A percentile compares a stretch with the other conserved stretches of the same genome.
phyloP scores from a whole-genome alignment of 2,329 filamentous ascomycete species.

The Penicillium sp. region DNA sequence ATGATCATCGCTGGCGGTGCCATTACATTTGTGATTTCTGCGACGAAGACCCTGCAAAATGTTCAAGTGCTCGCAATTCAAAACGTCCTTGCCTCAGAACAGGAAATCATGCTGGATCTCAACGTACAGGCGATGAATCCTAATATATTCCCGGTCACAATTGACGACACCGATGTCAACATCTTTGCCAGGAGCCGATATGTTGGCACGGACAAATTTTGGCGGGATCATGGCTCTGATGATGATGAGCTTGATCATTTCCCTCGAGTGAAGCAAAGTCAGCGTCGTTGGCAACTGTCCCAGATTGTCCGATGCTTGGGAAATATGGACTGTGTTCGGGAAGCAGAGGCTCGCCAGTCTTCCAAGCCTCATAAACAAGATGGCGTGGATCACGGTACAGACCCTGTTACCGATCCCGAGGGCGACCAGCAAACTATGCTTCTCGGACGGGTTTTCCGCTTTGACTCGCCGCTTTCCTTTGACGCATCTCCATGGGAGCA shows the following conservation, averaged over 20 bases:
- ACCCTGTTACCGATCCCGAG: conserved; percentile 62
- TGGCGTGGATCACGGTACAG: conserved; percentile 60
- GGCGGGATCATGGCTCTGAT: conserved; percentile 37
- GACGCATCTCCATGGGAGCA: conserved; percentile 87
- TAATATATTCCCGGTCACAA: conserved; percentile 85
- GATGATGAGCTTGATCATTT: conserved; percentile 31
- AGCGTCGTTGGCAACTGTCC: conserved; percentile 36
- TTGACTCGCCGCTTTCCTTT: conserved; percentile 86
- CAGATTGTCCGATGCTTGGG: conserved; percentile 32
- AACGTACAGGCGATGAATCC: conserved; percentile 88
- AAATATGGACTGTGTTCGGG: conserved; percentile 22
- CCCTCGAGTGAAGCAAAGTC: conserved; percentile 38
- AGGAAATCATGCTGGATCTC: conserved; percentile 93
- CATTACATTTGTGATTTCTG: conserved; percentile 86
- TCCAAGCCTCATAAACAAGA: conserved; percentile 24
- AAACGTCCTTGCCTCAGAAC: conserved; percentile 90
- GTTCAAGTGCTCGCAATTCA: conserved; percentile 80
- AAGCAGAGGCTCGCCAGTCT: conserved; percentile 16
- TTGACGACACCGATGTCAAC: conserved; percentile 85
- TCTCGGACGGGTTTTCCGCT: conserved; percentile 83
- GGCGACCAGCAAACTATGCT: conserved; percentile 78
- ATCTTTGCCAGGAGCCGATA: conserved; percentile 94
- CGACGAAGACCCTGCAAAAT: conserved; percentile 81
- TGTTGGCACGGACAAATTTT: conserved; percentile 64
- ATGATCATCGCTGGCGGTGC: conserved; percentile 81